These are phyloP conservation scores for Trifolium fragiferum DNA, from an alignment of 306 rosid species.

Conservation along the genomic window DNA sequence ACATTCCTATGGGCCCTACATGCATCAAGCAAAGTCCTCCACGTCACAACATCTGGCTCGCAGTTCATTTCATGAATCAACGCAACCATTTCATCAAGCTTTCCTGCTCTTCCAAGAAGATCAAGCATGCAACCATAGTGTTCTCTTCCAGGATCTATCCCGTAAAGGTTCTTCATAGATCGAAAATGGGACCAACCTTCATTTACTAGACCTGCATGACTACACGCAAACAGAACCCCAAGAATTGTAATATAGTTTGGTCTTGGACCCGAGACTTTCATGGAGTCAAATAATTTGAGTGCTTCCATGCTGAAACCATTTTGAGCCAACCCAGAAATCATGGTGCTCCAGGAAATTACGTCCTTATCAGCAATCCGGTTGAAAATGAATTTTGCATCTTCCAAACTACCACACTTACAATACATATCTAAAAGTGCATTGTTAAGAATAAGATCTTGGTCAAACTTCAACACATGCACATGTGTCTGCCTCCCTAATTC, in stretches of 20 bases:
- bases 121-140: conserved; percentile 87
- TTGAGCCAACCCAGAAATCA: conserved; percentile 90
- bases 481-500: conserved; percentile 86
- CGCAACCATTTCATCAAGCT: conserved; percentile 68
- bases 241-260: conserved; percentile 81
- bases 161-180: conserved; percentile 72
- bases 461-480: conserved; percentile 76
- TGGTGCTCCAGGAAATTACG: conserved; percentile 92
- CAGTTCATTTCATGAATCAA: conserved; percentile 71
- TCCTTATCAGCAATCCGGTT: conserved; percentile 68
- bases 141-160: conserved; percentile 77
- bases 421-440: conserved; percentile 92
- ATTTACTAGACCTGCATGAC: conserved; percentile 86
- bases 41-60: conserved; percentile 82
- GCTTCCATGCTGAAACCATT: conserved; percentile 85
- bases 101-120: conserved; percentile 95
- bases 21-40: conserved; percentile 90
- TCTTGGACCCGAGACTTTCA: conserved; percentile 66
- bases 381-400: conserved; percentile 72
- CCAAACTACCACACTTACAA: conserved; percentile 85
- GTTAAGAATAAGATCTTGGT: conserved; percentile 74
- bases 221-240: conserved; percentile 91
- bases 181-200: conserved; percentile 76
- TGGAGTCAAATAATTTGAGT: conserved; percentile 64
- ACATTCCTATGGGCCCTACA: conserved; percentile 73